Evolutionary conservation across 139 green algal genomes (phyloP), one percentile per base, ranked within the genome.

Genomic region (Chlorella sp.): DNA sequence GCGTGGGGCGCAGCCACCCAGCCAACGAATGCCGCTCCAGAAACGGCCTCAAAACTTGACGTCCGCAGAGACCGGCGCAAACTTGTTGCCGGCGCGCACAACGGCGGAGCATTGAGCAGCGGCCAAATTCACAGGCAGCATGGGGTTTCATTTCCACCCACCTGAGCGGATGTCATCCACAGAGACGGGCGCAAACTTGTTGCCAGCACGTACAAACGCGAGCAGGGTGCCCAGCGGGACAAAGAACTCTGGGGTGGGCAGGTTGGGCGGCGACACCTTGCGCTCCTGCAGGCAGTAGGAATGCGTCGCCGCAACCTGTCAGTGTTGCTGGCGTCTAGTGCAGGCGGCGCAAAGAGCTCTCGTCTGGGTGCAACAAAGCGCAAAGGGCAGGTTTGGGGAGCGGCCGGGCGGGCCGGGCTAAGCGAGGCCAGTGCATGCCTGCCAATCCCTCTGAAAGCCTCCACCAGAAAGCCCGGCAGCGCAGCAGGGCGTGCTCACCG

Each of bases 191-290:
- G 30, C 76, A 56, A 90, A 90, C 41, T 80, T 72, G 60, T 87
- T 64, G 34, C 86, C 82, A 14, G 36, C 19, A 5, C 75, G 54
- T 36, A 85, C 62, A 19, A 70, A 87, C 1, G 44, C 79, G n/a
- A 90, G 48, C 28, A 90, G 77, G 4, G 32, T 32, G 22, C 86
- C 86, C 51, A 90, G 82, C 20, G 82, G 86, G n/a, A 87, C 73
- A 34, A 88, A 90, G 48, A 65, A 90, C 19, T 85, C 82, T 22
- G 81, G 72, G 26, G 86, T 76, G 48, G 87, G 87, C 48, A 90
- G 78, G 83, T 90, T 90, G 26, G 87, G 87, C 20, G 87, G 87
- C 36, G 87, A 90, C 38, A 90, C 87, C 81, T 90, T 90, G 58
- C 87, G 77, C 73, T 86, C 85, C 81, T 85, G 81, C 46, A 48